Conservation (phyloP, 164 flowering plant genomes). For the Annona squamosa region DNA sequence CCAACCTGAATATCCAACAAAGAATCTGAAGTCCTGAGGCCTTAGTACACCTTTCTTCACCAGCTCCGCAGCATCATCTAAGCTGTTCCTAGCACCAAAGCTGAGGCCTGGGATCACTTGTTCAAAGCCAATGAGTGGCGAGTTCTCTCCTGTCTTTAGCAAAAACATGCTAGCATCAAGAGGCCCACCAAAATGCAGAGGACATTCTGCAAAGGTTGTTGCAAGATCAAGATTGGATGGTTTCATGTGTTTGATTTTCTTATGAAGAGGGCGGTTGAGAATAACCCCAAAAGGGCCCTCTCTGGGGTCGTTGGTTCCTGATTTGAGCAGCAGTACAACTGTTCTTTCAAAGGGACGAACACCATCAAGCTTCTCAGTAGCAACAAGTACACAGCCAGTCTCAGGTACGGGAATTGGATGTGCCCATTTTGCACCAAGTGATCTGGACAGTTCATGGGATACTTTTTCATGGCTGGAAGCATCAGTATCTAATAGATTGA, state of each 20-base stretch:
- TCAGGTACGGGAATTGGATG: conserved; percentile 86
- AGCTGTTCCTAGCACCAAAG: conserved; percentile 69
- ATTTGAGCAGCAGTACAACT: conserved; percentile 74
- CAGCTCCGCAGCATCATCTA: conserved; percentile 68
- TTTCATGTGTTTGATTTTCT: conserved; percentile 78
- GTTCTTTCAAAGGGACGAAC: conserved; percentile 62
- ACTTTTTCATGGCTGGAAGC: conserved; percentile 24
- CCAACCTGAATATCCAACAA: conserved; percentile 96
- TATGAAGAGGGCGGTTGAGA: conserved; percentile 85
- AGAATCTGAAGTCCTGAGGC: conserved; percentile 83
- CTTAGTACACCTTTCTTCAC: conserved; percentile 64
- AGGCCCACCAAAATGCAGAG: conserved; percentile 88
- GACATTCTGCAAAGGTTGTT: conserved; percentile 79
- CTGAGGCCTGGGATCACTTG: conserved; percentile 79
- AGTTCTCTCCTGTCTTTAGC: conserved; percentile 40
- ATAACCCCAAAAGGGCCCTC: conserved; percentile 89
- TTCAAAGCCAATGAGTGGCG: conserved; percentile 47
- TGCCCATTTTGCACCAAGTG: conserved; percentile 81
- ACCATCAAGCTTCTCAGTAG: conserved; percentile 92
- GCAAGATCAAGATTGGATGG: conserved; percentile 64
- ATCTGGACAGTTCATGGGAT: conserved; percentile 30
- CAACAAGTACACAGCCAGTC: conserved; percentile 85
- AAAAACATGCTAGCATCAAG: conserved; percentile 88
- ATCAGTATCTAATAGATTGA: conserved; percentile 31
- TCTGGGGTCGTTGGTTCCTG: conserved; percentile 66